Percentiles rank a stretch among this genome's conserved stretches.
Conservation (phyloP, 2,329 filamentous ascomycete species). For the Fusarium sterilihyphosum region DNA sequence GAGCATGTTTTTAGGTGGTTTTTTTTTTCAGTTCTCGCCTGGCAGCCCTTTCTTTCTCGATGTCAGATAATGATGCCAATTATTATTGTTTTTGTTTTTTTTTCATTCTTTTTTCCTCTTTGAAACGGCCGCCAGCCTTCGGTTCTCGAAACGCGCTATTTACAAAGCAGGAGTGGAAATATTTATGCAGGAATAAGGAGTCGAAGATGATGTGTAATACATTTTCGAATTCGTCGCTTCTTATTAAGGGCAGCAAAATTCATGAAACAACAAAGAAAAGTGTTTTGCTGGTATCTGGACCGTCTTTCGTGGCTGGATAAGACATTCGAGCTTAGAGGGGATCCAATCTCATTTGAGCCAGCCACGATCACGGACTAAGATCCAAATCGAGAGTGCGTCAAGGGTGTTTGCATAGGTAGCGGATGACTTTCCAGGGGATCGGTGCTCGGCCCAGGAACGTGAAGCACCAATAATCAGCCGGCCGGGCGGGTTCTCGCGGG, state of each 20-base stretch:
- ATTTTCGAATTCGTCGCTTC: background rate
- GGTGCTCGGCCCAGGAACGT: constrained; percentile 7
- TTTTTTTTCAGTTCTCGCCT: too few species aligned
- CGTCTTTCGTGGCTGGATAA: constrained; percentile 20
- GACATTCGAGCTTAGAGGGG: constrained; percentile 21
- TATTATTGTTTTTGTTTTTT: background rate
- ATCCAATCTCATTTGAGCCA: constrained; percentile 41
- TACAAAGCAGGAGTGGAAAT: background rate
- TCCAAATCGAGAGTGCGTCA: constrained; percentile 38
- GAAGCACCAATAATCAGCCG: background rate
- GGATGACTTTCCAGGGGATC: constrained; percentile 25
- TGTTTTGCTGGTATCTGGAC: constrained; percentile 9
- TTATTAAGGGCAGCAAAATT: background rate
- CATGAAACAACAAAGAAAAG: constrained; percentile 23
- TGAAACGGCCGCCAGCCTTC: background rate
- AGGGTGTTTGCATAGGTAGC: constrained; percentile 30
- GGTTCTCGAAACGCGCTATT: constrained; percentile 16
- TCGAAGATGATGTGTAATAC: background rate
- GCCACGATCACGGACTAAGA: constrained; percentile 39
- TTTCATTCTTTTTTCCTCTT: background rate
- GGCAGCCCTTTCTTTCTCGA: background rate
- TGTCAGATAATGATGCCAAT: background rate
- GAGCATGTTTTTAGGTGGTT: background rate
- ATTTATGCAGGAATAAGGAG: constrained; percentile 32
- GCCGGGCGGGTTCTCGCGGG: constrained; percentile 8